Evolutionary conservation across 441 rosid genomes (phyloP).

Genomic region (Erodium texanum): DNA sequence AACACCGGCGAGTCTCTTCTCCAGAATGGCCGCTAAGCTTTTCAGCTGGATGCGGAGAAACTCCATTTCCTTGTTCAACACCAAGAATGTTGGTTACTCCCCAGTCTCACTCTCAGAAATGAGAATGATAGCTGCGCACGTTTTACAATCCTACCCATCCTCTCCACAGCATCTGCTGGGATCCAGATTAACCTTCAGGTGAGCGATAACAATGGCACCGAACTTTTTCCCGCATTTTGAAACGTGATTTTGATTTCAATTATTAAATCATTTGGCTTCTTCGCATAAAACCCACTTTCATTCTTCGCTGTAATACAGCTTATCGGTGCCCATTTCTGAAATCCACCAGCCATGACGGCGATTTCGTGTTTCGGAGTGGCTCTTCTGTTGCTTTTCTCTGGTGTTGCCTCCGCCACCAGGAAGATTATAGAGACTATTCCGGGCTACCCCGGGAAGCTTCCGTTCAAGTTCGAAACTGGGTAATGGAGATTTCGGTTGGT

Average conservation of each 20-base stretch:
- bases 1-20: background rate
- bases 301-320: background rate
- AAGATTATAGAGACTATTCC: constrained; percentile 12
- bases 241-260: background rate
- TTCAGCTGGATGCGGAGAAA: background rate
- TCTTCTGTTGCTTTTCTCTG: background rate
- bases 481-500: background rate
- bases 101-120: background rate
- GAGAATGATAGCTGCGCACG: background rate
- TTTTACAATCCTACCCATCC: background rate
- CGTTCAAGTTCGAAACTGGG: constrained; percentile 25
- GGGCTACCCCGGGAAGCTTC: constrained; percentile 20
- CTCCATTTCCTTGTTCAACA: background rate
- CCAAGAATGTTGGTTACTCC: background rate
- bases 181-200: background rate
- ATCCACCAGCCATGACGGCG: background rate
- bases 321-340: background rate
- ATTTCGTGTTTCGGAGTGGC: background rate
- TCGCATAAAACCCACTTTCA: background rate
- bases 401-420: background rate
- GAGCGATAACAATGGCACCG: background rate
- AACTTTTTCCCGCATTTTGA: background rate
- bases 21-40: background rate
- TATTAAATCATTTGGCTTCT: background rate
- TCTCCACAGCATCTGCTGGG: background rate